Evolutionary conservation across 495 filamentous ascomycete genomes (phyloP), one percentile per base, ranked within the genome.

Genomic region (Annulohypoxylon stygium): DNA sequence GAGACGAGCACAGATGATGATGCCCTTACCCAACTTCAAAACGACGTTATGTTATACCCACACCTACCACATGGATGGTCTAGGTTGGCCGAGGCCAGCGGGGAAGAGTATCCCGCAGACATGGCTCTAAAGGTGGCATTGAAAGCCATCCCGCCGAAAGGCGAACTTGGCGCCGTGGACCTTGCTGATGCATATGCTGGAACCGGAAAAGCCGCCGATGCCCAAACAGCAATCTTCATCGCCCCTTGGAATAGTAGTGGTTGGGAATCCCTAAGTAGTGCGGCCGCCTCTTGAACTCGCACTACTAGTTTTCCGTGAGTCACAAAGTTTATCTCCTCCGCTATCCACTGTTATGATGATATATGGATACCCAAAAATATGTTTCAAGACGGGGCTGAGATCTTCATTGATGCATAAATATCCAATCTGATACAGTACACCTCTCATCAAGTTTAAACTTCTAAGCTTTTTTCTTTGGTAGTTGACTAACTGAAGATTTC

Each of bases 81-180:
- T 68, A 85, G 90, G 50, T 81, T 98, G 51, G 88, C 91, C 0
- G 84, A 83, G 14, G 26, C 83, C 0, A 78, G 67, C 4, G 80
- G 75, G 8, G 86, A 85, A 1, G 83, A 85, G 39, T 89, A 91
- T 76, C 87, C 93, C 3, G 89, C 92, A 0, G 88, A 91, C 59
- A 96, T 96, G 92, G 93, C 93, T 50, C 80, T 97, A 67, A 86
- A 90, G 74, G 91, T 93, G 14, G 94, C 93, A n/a, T 60, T 87
- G 20, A 90, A 89, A 72, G 88, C 85, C 16, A 88, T 92, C 8
- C 91, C 94, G 47, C 93, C 94, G 3, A 71, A 83, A 48, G 91
- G 93, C 2, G 83, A 87, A 26, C 81, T 97, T 30, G 88, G 85
- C 7, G 89, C 92, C 14, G 86, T 85, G 20, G 91, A 92, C 65